A percentile compares a stretch with the other conserved stretches of the same genome.
phyloP scores from a whole-genome alignment of 148 eudicot genomes.

The Fagopyrum homotropicum region DNA sequence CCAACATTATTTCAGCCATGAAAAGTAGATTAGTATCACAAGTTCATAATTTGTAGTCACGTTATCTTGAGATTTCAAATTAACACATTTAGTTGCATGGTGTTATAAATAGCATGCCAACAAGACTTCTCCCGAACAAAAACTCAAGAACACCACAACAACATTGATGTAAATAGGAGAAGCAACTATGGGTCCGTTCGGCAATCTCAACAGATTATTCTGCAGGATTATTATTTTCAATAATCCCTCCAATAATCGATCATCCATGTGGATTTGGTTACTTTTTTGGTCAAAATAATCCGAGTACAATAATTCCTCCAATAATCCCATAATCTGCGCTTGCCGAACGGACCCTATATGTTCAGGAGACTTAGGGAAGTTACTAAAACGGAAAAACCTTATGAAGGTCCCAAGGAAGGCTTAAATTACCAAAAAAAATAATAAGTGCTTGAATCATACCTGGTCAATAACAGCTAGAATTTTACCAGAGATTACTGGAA shows the following conservation, averaged over 20 bases:
- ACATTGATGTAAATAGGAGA: not conserved
- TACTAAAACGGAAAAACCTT: not conserved
- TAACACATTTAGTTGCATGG: not conserved
- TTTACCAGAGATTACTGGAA: constrained; percentile 75
- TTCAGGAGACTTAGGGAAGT: not conserved
- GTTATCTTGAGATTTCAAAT: no score
- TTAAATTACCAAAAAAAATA: not conserved
- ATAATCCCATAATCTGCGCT: no score
- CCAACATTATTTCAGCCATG: not conserved
- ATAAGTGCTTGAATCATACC: constrained; percentile 28
- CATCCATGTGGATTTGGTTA: no score
- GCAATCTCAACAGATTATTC: no score
- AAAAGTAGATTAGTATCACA: not conserved
- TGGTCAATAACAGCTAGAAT: constrained; percentile 85
- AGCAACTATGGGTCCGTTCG: not conserved
- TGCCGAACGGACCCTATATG: no score
- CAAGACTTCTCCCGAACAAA: not conserved
- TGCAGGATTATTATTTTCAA: no score
- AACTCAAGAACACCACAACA: not conserved
- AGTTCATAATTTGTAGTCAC: no score
- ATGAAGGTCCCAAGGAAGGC: not conserved
- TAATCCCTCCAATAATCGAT: no score
- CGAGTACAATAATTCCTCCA: no score
- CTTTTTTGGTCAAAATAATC: no score
- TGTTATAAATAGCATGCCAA: not conserved